A percentile compares a stretch with the other conserved stretches of the same genome.
Evolutionary conservation across 2,329 filamentous ascomycete genomes (phyloP).

Genomic region (Talaromyces sp.): DNA sequence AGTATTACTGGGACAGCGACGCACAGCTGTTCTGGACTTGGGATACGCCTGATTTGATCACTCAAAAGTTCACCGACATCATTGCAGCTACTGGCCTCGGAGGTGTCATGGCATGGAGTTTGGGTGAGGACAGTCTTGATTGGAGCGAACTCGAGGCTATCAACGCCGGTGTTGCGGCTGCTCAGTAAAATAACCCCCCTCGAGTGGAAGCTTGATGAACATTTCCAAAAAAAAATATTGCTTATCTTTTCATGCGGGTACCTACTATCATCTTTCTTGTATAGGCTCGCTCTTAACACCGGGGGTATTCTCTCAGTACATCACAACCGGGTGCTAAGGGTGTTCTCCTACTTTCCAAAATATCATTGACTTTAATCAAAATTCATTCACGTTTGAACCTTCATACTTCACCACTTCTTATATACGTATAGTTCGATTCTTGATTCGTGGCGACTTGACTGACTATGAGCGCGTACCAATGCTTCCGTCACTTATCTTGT

Average conservation of each 20-base stretch:
- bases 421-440: neutral
- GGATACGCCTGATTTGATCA: conserved; percentile 61
- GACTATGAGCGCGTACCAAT: no score
- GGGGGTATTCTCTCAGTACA: neutral
- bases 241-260: neutral
- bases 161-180: conserved; percentile 29
- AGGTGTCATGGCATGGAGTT: conserved; percentile 71
- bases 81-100: conserved; percentile 57
- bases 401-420: neutral
- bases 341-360: neutral
- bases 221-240: no score
- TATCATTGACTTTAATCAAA: neutral
- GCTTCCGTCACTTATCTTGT: no score
- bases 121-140: conserved; percentile 60
- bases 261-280: neutral
- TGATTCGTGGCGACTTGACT: neutral
- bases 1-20: conserved; percentile 63
- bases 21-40: conserved; percentile 69
- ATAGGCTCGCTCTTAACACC: neutral
- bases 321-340: neutral
- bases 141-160: conserved; percentile 47
- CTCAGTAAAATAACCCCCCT: neutral
- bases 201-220: no score
- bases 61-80: conserved; percentile 59
- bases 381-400: neutral